phyloP scores from a whole-genome alignment of 2,329 filamentous ascomycete genomes.

The Shiraia bambusicola region DNA sequence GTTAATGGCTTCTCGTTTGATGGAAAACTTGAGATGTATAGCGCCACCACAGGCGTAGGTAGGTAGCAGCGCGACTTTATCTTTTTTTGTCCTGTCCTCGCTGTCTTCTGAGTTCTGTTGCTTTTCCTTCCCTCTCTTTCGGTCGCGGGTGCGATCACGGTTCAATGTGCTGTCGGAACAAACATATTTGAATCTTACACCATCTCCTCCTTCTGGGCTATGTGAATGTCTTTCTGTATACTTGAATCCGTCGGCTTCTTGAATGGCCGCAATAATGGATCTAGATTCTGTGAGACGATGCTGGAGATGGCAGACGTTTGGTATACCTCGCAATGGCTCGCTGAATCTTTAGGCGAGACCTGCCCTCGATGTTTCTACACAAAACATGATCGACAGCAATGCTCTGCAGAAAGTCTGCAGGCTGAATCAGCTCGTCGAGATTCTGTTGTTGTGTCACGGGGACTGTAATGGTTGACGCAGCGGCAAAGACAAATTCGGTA shows the following conservation, averaged over 20 bases:
- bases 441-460: constrained; percentile 29
- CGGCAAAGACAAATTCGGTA: constrained; percentile 37
- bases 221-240: constrained; percentile 36
- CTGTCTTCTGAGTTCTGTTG: constrained; percentile 12
- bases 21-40: constrained; percentile 40
- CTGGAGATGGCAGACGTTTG: neutral
- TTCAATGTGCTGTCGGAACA: constrained; percentile 40
- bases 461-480: constrained; percentile 34
- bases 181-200: constrained; percentile 36
- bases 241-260: constrained; percentile 36
- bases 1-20: constrained; percentile 36
- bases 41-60: constrained; percentile 40
- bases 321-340: constrained; percentile 32
- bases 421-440: constrained; percentile 29
- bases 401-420: constrained; percentile 30
- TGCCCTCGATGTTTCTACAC: constrained; percentile 29
- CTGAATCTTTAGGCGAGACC: constrained; percentile 31
- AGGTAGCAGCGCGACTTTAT: constrained; percentile 8
- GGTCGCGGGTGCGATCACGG: constrained; percentile 26
- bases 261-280: constrained; percentile 34
- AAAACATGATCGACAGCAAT: constrained; percentile 32
- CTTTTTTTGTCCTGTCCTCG: constrained; percentile 4
- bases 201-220: constrained; percentile 33
- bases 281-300: constrained; percentile 12
- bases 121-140: constrained; percentile 22